Percentiles rank a stretch among this genome's conserved stretches.
phyloP scores from a whole-genome alignment of 169 alveolate genomes.

The Perkinsus olseni region DNA sequence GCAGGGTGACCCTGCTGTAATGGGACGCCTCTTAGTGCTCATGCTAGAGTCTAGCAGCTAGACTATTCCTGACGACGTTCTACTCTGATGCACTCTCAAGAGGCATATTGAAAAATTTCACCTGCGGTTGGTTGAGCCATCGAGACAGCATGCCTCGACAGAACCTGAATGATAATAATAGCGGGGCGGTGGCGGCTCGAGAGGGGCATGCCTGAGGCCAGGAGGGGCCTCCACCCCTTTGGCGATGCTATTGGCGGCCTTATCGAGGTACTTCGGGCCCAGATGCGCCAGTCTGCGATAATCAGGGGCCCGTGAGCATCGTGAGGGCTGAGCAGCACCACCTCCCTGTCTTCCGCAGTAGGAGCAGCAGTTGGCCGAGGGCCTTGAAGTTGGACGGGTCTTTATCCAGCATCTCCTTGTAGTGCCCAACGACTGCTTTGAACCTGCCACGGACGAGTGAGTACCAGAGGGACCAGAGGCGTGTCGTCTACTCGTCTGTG shows the following conservation, averaged over 20 bases:
- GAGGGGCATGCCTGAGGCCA: constrained; percentile 38
- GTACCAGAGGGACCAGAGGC: background rate
- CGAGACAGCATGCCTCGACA: constrained; percentile 55
- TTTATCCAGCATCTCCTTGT: constrained; percentile 53
- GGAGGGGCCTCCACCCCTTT: constrained; percentile 49
- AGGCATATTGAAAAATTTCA: background rate
- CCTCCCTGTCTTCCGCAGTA: constrained; percentile 62
- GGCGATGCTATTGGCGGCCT: constrained; percentile 47
- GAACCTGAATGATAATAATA: constrained; percentile 3
- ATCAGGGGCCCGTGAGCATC: background rate
- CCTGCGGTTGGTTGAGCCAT: constrained; percentile 41
- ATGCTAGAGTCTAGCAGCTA: too few species aligned
- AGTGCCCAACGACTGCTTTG: constrained; percentile 59
- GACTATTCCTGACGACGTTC: too few species aligned
- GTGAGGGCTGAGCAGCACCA: constrained; percentile 32
- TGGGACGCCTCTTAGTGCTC: too few species aligned
- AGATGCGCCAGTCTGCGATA: background rate
- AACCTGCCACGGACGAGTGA: constrained; percentile 11
- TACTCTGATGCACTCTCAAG: background rate
- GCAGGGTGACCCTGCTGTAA: too few species aligned
- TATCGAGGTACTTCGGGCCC: constrained; percentile 46
- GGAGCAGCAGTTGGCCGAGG: constrained; percentile 54
- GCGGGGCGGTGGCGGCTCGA: background rate
- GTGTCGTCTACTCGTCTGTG: background rate
- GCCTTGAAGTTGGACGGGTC: constrained; percentile 70